Evolutionary conservation across 768 basidiomycete genomes (phyloP).

Genomic region (Vararia minispora): DNA sequence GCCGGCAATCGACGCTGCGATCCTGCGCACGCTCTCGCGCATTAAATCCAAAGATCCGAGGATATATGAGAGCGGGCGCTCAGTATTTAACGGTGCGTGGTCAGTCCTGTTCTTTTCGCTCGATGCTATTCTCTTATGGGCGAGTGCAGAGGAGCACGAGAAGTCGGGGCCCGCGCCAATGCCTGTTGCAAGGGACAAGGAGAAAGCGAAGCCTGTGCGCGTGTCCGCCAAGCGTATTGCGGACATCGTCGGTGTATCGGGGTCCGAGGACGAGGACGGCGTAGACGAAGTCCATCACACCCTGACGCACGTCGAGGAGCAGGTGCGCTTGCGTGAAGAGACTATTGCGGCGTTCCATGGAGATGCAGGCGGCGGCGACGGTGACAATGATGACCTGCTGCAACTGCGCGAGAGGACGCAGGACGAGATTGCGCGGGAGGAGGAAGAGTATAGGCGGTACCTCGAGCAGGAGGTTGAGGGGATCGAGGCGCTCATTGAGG

Average conservation of each 20-base stretch:
- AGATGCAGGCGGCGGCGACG: constrained; percentile 21
- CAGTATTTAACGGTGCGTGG: constrained; percentile 70
- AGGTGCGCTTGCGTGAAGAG: constrained; percentile 62
- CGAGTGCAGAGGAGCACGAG: constrained; percentile 49
- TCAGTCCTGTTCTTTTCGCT: not conserved
- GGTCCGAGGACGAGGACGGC: constrained; percentile 26
- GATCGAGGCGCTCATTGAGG: constrained; percentile 52
- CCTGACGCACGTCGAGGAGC: constrained; percentile 70
- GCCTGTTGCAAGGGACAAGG: constrained; percentile 24
- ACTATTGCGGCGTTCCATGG: constrained; percentile 77
- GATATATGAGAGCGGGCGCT: constrained; percentile 64
- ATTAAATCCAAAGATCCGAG: constrained; percentile 75
- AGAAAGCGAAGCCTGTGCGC: constrained; percentile 66
- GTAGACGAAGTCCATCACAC: constrained; percentile 36
- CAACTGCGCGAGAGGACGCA: too few species aligned
- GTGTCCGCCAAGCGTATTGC: constrained; percentile 65
- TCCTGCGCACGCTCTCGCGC: constrained; percentile 78
- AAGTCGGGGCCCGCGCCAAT: constrained; percentile 28
- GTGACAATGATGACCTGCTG: constrained; percentile 27
- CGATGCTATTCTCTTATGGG: not conserved
- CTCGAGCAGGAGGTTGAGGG: constrained; percentile 76
- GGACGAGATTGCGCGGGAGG: constrained; percentile 68
- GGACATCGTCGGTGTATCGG: constrained; percentile 44
- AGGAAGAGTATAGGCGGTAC: constrained; percentile 78
- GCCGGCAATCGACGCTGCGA: constrained; percentile 87